A percentile compares a stretch with the other conserved stretches of the same genome.
Conservation (phyloP, 176 grass and related monocot species). For the Juncus inflexus region DNA sequence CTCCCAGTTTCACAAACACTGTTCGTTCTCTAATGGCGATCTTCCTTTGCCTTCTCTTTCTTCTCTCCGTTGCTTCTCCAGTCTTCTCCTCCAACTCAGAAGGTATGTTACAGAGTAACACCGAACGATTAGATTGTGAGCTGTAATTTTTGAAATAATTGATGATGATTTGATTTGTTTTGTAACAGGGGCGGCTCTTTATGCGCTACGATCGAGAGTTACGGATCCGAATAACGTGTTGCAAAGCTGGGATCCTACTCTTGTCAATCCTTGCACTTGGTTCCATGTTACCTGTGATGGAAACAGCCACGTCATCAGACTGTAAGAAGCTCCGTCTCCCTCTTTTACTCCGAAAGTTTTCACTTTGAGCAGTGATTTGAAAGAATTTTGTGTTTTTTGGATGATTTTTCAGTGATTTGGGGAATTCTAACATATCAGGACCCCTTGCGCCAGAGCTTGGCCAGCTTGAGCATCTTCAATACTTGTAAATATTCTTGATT, state of each 20-base stretch:
- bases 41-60: constrained; percentile 20
- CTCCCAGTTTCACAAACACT: not conserved
- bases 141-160: constrained; percentile 10
- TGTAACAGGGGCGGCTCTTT: constrained; percentile 75
- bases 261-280: constrained; percentile 98
- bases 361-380: not conserved
- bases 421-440: constrained; percentile 91
- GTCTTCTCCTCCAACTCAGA: constrained; percentile 37
- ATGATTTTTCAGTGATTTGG: constrained; percentile 71
- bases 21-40: constrained; percentile 48
- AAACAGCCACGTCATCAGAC: constrained; percentile 67
- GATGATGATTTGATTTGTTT: constrained; percentile 11
- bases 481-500: constrained; percentile 42
- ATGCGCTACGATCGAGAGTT: constrained; percentile 66
- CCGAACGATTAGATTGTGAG: not conserved
- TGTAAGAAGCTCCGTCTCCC: constrained; percentile 36
- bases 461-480: constrained; percentile 73
- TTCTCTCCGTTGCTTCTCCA: constrained; percentile 33
- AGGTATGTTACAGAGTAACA: constrained; percentile 16
- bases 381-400: constrained; percentile 9
- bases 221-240: constrained; percentile 82
- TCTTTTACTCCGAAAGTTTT: not conserved
- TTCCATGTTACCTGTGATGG: constrained; percentile 88
- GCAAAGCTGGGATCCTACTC: constrained; percentile 94
- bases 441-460: constrained; percentile 75